phyloP scores from a whole-genome alignment of 257 asterid genomes.

The Jacaranda copaia region DNA sequence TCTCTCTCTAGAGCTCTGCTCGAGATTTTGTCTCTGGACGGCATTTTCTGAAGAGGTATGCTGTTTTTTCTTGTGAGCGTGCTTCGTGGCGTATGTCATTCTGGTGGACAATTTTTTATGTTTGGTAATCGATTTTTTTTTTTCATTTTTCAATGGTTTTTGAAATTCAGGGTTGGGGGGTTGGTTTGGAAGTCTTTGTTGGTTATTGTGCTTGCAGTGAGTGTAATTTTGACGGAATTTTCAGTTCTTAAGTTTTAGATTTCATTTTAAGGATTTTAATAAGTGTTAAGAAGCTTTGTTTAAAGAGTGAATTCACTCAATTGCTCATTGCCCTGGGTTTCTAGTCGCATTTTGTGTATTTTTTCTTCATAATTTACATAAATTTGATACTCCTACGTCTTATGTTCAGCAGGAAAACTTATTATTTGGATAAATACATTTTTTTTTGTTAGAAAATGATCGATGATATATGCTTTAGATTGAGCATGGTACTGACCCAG shows the following conservation, averaged over 20 bases:
- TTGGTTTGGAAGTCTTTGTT: background rate
- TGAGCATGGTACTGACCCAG: constrained; percentile 1
- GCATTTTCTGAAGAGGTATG: constrained; percentile 39
- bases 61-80: background rate
- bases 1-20: constrained; percentile 37
- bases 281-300: background rate
- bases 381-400: background rate
- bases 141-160: background rate
- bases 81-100: constrained; percentile 17
- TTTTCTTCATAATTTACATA: background rate
- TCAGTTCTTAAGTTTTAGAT: background rate
- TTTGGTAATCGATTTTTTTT: background rate
- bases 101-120: background rate
- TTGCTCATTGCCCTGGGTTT: constrained; percentile 17
- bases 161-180: constrained; percentile 3
- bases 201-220: background rate
- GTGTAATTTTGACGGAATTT: background rate
- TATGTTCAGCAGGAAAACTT: background rate
- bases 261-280: background rate
- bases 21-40: constrained; percentile 18
- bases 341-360: background rate
- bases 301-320: background rate
- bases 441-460: background rate
- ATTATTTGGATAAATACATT: constrained; percentile 8
- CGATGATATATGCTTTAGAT: constrained; percentile 2